Evolutionary conservation across 75 land plant species (phyloP).

Genomic region (Pinus albicaulis): DNA sequence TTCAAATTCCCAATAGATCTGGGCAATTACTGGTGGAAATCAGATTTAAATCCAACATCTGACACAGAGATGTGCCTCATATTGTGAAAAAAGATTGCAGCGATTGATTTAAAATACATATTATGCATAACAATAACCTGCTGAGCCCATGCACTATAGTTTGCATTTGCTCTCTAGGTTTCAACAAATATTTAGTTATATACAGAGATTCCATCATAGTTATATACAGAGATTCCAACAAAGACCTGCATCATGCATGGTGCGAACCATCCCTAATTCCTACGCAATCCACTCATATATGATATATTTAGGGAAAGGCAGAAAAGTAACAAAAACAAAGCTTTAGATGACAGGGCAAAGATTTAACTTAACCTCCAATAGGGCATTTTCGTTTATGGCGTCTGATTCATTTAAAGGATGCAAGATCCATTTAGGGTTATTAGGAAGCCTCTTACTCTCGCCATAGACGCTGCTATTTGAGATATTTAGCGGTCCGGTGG

Average conservation of each 20-base stretch:
- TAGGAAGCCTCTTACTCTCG: not conserved
- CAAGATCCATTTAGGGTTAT: not conserved
- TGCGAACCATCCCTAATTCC: not conserved
- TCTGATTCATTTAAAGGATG: no score
- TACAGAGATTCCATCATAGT: not conserved
- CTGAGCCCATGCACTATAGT: not conserved
- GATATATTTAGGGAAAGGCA: not conserved
- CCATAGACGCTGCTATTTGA: conserved; percentile 3
- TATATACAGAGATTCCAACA: not conserved
- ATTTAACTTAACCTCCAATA: not conserved
- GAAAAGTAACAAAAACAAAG: not conserved
- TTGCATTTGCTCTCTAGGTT: not conserved
- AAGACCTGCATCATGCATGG: not conserved
- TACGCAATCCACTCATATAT: not conserved
- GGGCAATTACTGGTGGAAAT: not conserved
- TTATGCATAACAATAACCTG: not conserved
- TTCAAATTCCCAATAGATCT: not conserved
- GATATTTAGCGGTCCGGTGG: not conserved
- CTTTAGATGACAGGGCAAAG: conserved; percentile 2
- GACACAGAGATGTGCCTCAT: not conserved
- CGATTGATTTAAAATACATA: not conserved
- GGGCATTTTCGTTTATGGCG: not conserved
- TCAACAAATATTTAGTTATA: not conserved
- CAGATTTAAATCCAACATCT: not conserved
- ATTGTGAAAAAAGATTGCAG: not conserved